A percentile compares a stretch with the other conserved stretches of the same genome.
These are phyloP conservation scores for Fallopia convolvulus DNA, from an alignment of 148 eudicot genomes.

Conservation along the genomic window DNA sequence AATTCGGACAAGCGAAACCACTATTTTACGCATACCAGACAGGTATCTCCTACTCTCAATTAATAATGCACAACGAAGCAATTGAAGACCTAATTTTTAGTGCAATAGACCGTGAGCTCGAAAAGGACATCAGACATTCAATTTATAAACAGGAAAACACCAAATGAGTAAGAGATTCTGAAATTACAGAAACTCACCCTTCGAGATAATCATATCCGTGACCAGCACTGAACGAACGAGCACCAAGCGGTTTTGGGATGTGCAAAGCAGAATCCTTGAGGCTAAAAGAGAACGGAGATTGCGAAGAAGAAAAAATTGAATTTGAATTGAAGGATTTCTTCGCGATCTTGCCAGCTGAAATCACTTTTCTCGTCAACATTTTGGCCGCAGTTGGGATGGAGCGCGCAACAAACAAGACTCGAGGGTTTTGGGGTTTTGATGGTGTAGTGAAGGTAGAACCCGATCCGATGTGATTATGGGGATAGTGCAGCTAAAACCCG, in stretches of 20 bases:
- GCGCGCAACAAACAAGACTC: not conserved
- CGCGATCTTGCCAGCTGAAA: not conserved
- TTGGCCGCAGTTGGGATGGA: not conserved
- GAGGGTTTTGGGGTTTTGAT: constrained; percentile 7
- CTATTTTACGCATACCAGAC: not conserved
- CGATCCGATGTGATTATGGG: too few species aligned
- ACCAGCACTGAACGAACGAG: constrained; percentile 2
- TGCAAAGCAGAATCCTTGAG: constrained; percentile 3
- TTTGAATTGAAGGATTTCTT: not conserved
- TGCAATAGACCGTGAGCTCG: not conserved
- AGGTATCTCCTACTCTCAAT: too few species aligned
- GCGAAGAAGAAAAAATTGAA: not conserved
- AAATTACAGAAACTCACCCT: not conserved
- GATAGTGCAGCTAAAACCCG: not conserved
- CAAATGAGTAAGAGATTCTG: not conserved
- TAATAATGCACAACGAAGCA: not conserved
- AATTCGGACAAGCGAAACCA: not conserved
- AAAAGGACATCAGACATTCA: not conserved
- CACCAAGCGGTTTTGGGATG: not conserved
- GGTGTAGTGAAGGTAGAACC: too few species aligned
- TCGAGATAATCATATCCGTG: not conserved
- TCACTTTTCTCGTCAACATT: constrained; percentile 1
- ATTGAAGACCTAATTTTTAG: not conserved
- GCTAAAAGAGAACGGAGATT: constrained; percentile 2
- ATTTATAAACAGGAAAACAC: not conserved